phyloP scores from a whole-genome alignment of 306 rosid species.

The Vigna hirtella region DNA sequence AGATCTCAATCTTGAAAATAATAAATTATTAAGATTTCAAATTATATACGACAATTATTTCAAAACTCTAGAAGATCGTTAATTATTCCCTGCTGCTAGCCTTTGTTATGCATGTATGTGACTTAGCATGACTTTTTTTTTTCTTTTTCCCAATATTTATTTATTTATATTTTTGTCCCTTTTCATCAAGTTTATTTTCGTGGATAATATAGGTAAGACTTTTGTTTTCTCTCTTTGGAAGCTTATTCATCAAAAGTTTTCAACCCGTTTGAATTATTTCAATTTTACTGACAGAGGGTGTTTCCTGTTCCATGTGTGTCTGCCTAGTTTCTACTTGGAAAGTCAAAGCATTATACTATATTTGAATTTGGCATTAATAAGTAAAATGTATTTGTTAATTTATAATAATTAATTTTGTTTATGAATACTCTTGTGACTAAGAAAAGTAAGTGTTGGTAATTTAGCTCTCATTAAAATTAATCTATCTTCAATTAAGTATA shows the following conservation, averaged over 20 bases:
- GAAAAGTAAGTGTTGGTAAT: too few species aligned
- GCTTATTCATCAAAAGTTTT: background rate
- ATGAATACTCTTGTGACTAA: background rate
- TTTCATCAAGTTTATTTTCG: background rate
- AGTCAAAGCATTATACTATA: conserved; percentile 37
- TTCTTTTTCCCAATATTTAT: background rate
- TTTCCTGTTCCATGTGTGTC: conserved; percentile 17
- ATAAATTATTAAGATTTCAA: background rate
- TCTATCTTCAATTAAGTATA: too few species aligned
- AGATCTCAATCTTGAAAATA: background rate
- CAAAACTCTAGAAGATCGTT: background rate
- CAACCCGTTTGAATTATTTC: conserved; percentile 29
- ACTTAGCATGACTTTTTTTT: background rate
- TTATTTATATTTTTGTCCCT: background rate
- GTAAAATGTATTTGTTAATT: background rate
- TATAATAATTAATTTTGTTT: background rate
- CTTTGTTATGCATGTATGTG: background rate
- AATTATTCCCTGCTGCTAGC: background rate
- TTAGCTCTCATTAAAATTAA: too few species aligned
- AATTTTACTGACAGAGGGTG: background rate
- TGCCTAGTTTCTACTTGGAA: conserved; percentile 6
- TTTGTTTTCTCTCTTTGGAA: background rate
- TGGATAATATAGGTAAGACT: background rate
- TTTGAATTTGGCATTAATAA: conserved; percentile 34
- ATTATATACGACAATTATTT: background rate